Evolutionary conservation across 805 yeast genomes (phyloP).

Genomic region (Ogataea wickerhamii): DNA sequence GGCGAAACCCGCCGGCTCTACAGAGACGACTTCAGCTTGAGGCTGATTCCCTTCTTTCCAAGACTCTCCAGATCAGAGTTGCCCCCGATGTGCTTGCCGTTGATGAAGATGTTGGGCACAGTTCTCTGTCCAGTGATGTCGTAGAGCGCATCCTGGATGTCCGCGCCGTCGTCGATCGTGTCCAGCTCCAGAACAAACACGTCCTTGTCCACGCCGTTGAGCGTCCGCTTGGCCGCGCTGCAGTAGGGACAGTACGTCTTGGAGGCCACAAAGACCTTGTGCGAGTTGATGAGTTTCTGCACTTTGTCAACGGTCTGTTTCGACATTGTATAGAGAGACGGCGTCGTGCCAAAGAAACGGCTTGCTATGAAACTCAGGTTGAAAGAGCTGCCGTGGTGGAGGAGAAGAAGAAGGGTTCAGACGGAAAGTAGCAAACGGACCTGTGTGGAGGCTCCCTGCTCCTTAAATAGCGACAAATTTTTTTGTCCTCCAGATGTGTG

Average conservation of each 20-base stretch:
- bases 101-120: slow-evolving; percentile 89
- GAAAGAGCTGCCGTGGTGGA: too few species aligned
- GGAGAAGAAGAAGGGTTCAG: too few species aligned
- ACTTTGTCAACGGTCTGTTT: slow-evolving; percentile 56
- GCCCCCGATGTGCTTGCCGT: slow-evolving; percentile 93
- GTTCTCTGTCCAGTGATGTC: slow-evolving; percentile 86
- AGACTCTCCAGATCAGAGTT: slow-evolving; percentile 82
- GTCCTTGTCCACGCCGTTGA: slow-evolving; percentile 37
- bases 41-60: slow-evolving; percentile 30
- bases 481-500: too few species aligned
- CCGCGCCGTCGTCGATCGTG: slow-evolving; percentile 61
- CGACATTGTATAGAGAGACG: slow-evolving; percentile 47
- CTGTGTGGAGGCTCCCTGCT: too few species aligned
- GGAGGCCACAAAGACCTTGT: slow-evolving; percentile 77
- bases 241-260: slow-evolving; percentile 74
- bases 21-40: slow-evolving; percentile 7
- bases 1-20: too few species aligned
- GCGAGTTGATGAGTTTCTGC: slow-evolving; percentile 56
- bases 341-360: slow-evolving; percentile 27
- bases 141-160: slow-evolving; percentile 72
- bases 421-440: too few species aligned
- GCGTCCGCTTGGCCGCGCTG: slow-evolving; percentile 45
- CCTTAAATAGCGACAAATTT: too few species aligned
- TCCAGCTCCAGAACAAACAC: slow-evolving; percentile 58
- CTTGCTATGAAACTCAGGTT: slow-evolving; percentile 29